Percentiles rank a stretch among this genome's conserved stretches.
Conservation (phyloP, 2,329 filamentous ascomycete species). For the Mollisiaceae sp. region DNA sequence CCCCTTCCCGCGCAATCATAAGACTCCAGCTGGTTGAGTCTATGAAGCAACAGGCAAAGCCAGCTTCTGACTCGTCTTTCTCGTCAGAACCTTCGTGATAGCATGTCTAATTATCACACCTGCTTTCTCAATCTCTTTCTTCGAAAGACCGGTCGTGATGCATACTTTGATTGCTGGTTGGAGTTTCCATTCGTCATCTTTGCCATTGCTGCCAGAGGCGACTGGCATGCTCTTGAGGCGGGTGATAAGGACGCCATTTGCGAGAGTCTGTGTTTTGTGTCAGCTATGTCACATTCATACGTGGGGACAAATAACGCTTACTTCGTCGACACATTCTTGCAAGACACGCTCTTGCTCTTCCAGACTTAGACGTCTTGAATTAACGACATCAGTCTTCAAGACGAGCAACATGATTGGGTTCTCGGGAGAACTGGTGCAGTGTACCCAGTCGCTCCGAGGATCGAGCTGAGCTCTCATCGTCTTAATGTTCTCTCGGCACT, state of each 20-base stretch:
- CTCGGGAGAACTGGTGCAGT: constrained; percentile 78
- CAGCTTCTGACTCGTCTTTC: constrained; percentile 58
- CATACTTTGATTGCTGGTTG: constrained; percentile 89
- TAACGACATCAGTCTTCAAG: constrained; percentile 82
- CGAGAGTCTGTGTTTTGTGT: constrained; percentile 64
- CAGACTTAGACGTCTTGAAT: constrained; percentile 67
- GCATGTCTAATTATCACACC: constrained; percentile 87
- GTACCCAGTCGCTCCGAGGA: constrained; percentile 91
- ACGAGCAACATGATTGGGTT: constrained; percentile 87
- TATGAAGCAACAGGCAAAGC: constrained; percentile 45
- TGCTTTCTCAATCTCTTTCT: constrained; percentile 95
- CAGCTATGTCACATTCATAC: constrained; percentile 11
- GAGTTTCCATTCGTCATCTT: constrained; percentile 72
- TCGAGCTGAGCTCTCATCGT: constrained; percentile 87
- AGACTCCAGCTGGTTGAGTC: background rate
- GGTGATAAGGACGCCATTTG: constrained; percentile 89
- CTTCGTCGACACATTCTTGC: constrained; percentile 96
- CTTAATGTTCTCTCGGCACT: constrained; percentile 85
- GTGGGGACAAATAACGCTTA: constrained; percentile 48
- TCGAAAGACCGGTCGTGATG: constrained; percentile 83
- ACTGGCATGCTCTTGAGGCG: constrained; percentile 81
- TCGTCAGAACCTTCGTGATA: constrained; percentile 86
- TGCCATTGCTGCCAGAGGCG: constrained; percentile 64
- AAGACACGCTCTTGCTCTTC: constrained; percentile 85
- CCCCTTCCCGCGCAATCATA: constrained; percentile 9